These are phyloP conservation scores for Lepidopterella palustris DNA, from an alignment of 495 filamentous ascomycete genomes.

Conservation along the genomic window DNA sequence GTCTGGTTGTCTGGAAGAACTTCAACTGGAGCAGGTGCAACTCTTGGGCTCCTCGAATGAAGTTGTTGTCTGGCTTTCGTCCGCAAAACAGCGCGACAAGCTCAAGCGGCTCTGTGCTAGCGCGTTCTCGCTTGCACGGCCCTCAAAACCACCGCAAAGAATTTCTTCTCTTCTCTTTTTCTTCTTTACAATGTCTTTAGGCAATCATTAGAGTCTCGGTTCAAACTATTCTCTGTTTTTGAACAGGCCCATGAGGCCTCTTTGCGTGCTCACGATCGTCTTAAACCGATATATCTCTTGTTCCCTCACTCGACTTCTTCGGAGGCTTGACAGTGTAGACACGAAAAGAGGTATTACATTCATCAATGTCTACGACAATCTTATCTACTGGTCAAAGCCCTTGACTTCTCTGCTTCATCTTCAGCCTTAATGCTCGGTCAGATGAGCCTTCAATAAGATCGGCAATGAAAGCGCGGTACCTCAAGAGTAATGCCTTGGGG, in stretches of 20 bases:
- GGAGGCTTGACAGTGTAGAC: slow-evolving; percentile 47
- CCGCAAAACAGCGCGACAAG: neutral
- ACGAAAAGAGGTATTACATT: slow-evolving; percentile 32
- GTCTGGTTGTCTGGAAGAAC: neutral
- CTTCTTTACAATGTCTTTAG: slow-evolving; percentile 74
- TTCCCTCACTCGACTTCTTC: slow-evolving; percentile 57
- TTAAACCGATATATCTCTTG: slow-evolving; percentile 69
- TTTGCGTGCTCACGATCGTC: slow-evolving; percentile 98
- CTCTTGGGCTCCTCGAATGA: neutral
- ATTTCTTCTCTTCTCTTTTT: slow-evolving; percentile 14
- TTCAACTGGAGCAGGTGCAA: neutral
- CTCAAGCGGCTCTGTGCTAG: neutral
- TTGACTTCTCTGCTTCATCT: slow-evolving; percentile 74
- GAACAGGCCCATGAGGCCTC: slow-evolving; percentile 82
- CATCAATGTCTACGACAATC: slow-evolving; percentile 6
- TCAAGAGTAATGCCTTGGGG: slow-evolving; percentile 71
- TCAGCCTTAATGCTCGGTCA: slow-evolving; percentile 44
- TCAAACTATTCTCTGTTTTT: slow-evolving; percentile 82
- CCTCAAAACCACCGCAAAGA: neutral
- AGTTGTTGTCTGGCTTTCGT: neutral
- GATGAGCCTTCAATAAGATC: neutral
- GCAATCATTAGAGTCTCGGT: slow-evolving; percentile 99
- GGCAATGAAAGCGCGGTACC: slow-evolving; percentile 20
- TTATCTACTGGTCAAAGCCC: slow-evolving; percentile 26
- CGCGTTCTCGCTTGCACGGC: slow-evolving; percentile 1